phyloP scores from a whole-genome alignment of 176 grass and related monocot species.

The Oropetium thomaeum region DNA sequence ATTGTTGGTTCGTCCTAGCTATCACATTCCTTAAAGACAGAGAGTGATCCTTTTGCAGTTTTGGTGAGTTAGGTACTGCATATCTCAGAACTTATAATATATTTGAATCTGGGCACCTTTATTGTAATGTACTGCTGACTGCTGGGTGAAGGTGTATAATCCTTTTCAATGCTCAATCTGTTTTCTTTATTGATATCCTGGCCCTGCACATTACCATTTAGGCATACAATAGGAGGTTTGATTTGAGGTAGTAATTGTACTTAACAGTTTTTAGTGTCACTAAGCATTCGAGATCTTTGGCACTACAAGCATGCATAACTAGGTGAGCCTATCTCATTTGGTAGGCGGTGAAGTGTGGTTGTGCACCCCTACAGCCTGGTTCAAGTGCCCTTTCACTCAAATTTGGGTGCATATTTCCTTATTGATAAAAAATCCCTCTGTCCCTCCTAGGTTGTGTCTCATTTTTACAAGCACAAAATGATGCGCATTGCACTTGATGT shows the following conservation, averaged over 20 bases:
- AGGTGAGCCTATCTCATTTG: not conserved
- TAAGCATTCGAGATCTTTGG: not conserved
- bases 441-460: not conserved
- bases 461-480: not conserved
- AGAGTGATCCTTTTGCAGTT: not conserved
- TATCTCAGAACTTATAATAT: not conserved
- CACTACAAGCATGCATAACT: not conserved
- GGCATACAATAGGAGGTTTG: not conserved
- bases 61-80: not conserved
- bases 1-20: not conserved
- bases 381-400: not conserved
- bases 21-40: not conserved
- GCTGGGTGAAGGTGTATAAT: not conserved
- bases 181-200: slow-evolving; percentile 19
- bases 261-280: not conserved
- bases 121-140: not conserved
- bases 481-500: not conserved
- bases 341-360: not conserved
- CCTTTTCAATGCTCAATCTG: not conserved
- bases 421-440: not conserved
- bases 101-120: not conserved
- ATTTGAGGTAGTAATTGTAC: not conserved
- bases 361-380: not conserved
- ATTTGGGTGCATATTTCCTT: not conserved
- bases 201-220: not conserved